These are phyloP conservation scores for Arabidopsis lyrata DNA, from an alignment of 441 rosid genomes.

Conservation along the genomic window DNA sequence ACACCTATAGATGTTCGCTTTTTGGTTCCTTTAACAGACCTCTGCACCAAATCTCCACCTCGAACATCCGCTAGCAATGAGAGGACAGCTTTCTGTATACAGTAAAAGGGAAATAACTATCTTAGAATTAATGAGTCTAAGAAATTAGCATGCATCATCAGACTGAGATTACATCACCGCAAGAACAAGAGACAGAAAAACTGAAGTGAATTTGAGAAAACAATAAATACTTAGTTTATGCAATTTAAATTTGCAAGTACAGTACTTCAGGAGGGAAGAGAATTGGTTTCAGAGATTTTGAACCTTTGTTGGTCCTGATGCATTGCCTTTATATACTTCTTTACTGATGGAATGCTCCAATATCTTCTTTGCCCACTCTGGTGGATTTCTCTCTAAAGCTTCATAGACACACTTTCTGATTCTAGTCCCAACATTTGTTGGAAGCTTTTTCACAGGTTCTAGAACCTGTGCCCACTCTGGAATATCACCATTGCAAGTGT, in stretches of 20 bases:
- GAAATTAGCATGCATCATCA: constrained; percentile 23
- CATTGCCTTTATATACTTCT: constrained; percentile 99
- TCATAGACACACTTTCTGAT: constrained; percentile 94
- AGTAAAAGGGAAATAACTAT: constrained; percentile 46
- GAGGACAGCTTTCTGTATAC: constrained; percentile 97
- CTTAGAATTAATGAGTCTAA: constrained; percentile 46
- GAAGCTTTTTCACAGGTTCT: constrained; percentile 95
- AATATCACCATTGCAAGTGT: constrained; percentile 58
- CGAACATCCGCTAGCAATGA: constrained; percentile 80
- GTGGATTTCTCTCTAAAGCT: constrained; percentile 83
- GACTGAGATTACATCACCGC: constrained; percentile 20
- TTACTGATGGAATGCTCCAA: constrained; percentile 95
- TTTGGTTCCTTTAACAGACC: constrained; percentile 63
- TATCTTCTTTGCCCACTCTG: constrained; percentile 93
- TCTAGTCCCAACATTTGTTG: constrained; percentile 99
- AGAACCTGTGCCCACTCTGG: constrained; percentile 94
- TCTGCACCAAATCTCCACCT: constrained; percentile 58
- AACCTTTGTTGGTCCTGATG: constrained; percentile 99
- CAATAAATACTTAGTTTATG: constrained; percentile 26
- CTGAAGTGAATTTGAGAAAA: constrained; percentile 15
- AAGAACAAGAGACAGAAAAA: constrained; percentile 29
- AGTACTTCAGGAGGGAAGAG: constrained; percentile 37
- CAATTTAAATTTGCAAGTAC: constrained; percentile 31
- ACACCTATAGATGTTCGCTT: constrained; percentile 61
- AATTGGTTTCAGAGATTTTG: constrained; percentile 29